phyloP scores from a whole-genome alignment of 2,329 filamentous ascomycete species.

The Trichoderma asperellum region DNA sequence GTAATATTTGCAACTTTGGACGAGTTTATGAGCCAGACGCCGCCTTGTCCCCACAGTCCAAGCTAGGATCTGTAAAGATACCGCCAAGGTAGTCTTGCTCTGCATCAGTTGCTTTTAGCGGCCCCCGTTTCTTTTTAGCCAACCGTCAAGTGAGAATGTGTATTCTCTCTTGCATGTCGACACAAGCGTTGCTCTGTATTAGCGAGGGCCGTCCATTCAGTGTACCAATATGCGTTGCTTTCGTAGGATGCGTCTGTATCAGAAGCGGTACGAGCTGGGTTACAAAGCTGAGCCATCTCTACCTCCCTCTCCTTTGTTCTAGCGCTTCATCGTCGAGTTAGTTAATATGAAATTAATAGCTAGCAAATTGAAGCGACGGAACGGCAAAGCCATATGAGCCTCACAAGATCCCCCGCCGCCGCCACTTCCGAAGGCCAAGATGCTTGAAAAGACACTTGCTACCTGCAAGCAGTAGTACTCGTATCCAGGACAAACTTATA shows the following conservation, averaged over 20 bases:
- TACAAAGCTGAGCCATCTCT: not conserved
- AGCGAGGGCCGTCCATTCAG: slow-evolving; percentile 5
- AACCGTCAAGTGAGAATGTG: slow-evolving; percentile 1
- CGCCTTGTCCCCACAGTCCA: slow-evolving; percentile 18
- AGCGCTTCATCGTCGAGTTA: not conserved
- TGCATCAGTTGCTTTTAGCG: slow-evolving; percentile 23
- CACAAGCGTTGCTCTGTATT: not conserved
- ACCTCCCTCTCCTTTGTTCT: not conserved
- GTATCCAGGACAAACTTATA: not conserved
- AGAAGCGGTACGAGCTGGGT: no score
- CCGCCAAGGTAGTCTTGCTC: slow-evolving; percentile 11
- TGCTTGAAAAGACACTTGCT: slow-evolving; percentile 3
- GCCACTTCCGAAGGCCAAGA: not conserved
- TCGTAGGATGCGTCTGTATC: not conserved
- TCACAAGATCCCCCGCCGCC: not conserved
- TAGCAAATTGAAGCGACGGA: not conserved
- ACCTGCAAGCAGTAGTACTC: not conserved
- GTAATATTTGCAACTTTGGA: not conserved
- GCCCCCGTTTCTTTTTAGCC: slow-evolving; percentile 13
- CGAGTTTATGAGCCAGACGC: slow-evolving; percentile 14
- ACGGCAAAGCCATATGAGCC: not conserved
- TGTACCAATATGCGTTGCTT: no score
- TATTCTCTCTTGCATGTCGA: not conserved
- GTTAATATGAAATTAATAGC: not conserved
- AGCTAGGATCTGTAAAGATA: slow-evolving; percentile 22